Conservation (phyloP, 1,284 basidiomycete genomes). For the Tausonia pullulans region DNA sequence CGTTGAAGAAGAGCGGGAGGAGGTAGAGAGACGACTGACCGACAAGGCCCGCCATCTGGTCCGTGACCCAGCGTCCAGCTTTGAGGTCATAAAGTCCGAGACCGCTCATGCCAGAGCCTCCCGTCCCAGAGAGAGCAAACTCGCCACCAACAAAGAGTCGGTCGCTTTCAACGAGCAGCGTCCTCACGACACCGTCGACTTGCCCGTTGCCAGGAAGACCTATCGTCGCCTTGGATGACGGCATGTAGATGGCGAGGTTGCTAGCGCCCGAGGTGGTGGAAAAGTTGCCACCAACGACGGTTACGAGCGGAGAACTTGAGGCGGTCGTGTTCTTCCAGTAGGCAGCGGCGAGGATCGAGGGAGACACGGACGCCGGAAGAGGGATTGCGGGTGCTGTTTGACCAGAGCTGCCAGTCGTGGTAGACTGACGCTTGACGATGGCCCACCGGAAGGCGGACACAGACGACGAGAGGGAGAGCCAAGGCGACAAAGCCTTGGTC, state of each 20-base stretch:
- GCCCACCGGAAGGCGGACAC: slow-evolving; percentile 1
- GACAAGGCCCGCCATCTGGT: slow-evolving; percentile 49
- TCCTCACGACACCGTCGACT: slow-evolving; percentile 58
- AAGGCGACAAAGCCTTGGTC: slow-evolving; percentile 5
- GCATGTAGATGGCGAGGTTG: slow-evolving; percentile 61
- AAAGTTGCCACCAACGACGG: slow-evolving; percentile 85
- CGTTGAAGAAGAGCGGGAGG: neutral
- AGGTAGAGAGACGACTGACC: slow-evolving; percentile 22
- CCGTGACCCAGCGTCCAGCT: slow-evolving; percentile 47
- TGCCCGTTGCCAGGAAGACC: slow-evolving; percentile 32
- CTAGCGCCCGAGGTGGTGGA: slow-evolving; percentile 46
- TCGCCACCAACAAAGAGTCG: slow-evolving; percentile 69
- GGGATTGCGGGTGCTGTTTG: slow-evolving; percentile 29
- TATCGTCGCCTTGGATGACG: slow-evolving; percentile 31
- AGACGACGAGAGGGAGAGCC: slow-evolving; percentile 29
- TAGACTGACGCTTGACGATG: neutral
- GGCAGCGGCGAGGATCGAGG: slow-evolving; percentile 70
- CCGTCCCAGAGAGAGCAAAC: slow-evolving; percentile 38
- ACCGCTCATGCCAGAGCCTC: slow-evolving; percentile 29
- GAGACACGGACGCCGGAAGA: slow-evolving; percentile 48
- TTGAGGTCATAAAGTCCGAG: slow-evolving; percentile 67
- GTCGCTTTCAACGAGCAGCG: slow-evolving; percentile 53
- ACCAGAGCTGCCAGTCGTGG: slow-evolving; percentile 41
- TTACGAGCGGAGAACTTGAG: slow-evolving; percentile 44
- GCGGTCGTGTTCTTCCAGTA: slow-evolving; percentile 80